Conservation (phyloP, 192 early-diverging fungal species). For the Coemansia nantahalensis region DNA sequence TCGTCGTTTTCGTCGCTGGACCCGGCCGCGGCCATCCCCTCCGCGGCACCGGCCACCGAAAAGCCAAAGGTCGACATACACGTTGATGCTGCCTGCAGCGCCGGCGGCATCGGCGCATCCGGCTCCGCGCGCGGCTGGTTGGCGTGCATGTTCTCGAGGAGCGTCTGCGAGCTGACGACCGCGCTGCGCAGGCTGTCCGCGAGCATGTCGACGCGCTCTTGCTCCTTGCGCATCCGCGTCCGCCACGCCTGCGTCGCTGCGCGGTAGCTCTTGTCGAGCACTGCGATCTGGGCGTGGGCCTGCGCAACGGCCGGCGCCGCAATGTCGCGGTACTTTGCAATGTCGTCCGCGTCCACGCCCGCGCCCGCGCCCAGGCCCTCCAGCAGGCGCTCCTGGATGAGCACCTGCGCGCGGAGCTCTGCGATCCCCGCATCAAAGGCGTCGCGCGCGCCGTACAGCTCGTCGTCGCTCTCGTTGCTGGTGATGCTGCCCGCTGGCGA, state of each 20-base stretch:
- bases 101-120: conserved; percentile 7
- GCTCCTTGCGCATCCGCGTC: conserved; percentile 31
- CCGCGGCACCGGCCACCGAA: not conserved
- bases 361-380: conserved; percentile 45
- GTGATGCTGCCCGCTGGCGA: conserved; percentile 29
- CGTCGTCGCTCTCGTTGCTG: conserved; percentile 48
- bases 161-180: conserved; percentile 42
- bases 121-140: conserved; percentile 3
- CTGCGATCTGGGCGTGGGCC: conserved; percentile 18
- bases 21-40: not conserved
- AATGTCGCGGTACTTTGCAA: conserved; percentile 25
- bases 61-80: conserved; percentile 20
- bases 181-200: conserved; percentile 51
- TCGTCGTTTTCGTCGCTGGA: conserved; percentile 36
- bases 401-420: conserved; percentile 58
- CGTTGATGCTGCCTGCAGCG: conserved; percentile 10
- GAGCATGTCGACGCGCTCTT: conserved; percentile 52
- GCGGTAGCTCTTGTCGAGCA: conserved; percentile 29
- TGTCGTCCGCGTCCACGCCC: conserved; percentile 25
- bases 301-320: conserved; percentile 30
- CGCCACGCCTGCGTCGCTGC: conserved; percentile 32
- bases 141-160: conserved; percentile 27
- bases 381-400: conserved; percentile 59
- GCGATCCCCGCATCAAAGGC: conserved; percentile 51
- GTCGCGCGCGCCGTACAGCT: conserved; percentile 46